Base-by-base conservation (phyloP, 2,329 filamentous ascomycete species). In the Cytospora piceicola region DNA sequence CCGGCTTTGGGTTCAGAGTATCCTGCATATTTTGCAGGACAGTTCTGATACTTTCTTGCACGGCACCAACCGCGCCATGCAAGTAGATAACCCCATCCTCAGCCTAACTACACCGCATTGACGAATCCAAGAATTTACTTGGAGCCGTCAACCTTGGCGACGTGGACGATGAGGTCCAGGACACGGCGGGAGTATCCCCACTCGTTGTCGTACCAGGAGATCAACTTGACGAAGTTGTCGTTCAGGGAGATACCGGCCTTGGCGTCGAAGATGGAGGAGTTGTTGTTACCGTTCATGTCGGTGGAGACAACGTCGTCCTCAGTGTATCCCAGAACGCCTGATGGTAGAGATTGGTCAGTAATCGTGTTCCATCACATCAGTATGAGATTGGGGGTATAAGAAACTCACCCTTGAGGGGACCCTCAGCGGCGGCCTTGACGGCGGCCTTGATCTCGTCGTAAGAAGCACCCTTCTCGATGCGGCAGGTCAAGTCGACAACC, bases 141-240 rank as follows among this genome's bases (percentile, higher is more conserved):
- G 78, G 79, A 77, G 75, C 77, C 85, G 76, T 94, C 91, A 71
- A 90, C 89, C 86, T 92, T 91, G 81, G 90, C 84, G 75, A 94
- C 86, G 85, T 93, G 90, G 82, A 85, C 84, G 79, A 88, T 78
- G 75, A 95, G 90, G 83, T 95, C 91, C 73, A 94, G 84, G 76
- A 94, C 91, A 88, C 91, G 95, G 85, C 94, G 94, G 81, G 92
- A 96, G 91, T 99, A 98, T 78, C 94, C 95, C 93, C 94, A 97
- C 89, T 98, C 94, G 88, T 98, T 98, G 88, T 97, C 93, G 84
- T 97, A 97, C 95, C 94, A 98, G 76, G 90, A 90, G 80, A 97
- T 91, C 70, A 99, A 88, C 91, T 99, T 99, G 88, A 97, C 89
- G 81, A 98, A 98, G 90, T 97, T 94, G 77, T 93, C 83, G 89